Evolutionary conservation across 768 basidiomycete genomes (phyloP).

Genomic region (Boletus pseudo-olivaceus): DNA sequence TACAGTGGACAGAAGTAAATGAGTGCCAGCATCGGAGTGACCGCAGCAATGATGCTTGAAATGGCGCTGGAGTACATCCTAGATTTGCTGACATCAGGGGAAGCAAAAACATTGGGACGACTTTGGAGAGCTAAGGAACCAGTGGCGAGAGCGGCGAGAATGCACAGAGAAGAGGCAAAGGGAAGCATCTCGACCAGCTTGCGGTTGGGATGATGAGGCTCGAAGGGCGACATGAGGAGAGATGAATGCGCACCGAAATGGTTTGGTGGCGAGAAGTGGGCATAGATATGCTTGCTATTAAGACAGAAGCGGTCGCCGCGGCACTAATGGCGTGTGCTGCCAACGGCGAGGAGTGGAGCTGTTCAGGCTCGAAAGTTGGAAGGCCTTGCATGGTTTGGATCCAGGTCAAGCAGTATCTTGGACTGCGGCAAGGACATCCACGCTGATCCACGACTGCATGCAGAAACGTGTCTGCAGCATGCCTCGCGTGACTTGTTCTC

Average conservation of each 20-base stretch:
- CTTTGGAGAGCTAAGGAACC: slow-evolving; percentile 32
- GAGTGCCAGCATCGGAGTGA: slow-evolving; percentile 35
- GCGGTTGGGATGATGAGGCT: slow-evolving; percentile 12
- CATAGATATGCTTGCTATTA: slow-evolving; percentile 28
- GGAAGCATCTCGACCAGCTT: slow-evolving; percentile 38
- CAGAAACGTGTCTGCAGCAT: slow-evolving; percentile 32
- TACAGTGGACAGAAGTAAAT: slow-evolving; percentile 51
- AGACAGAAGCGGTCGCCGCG: slow-evolving; percentile 30
- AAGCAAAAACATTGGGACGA: slow-evolving; percentile 4
- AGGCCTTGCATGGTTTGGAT: slow-evolving; percentile 31
- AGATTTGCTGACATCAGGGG: slow-evolving; percentile 24
- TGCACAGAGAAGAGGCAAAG: slow-evolving; percentile 33
- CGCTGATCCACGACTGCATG: slow-evolving; percentile 20
- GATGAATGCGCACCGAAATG: slow-evolving; percentile 28
- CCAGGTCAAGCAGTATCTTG: slow-evolving; percentile 20
- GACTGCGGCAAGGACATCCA: slow-evolving; percentile 19
- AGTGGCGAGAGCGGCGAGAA: slow-evolving; percentile 33
- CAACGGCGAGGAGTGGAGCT: slow-evolving; percentile 24
- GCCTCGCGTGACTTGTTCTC: slow-evolving; percentile 1
- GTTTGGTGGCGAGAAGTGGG: slow-evolving; percentile 25
- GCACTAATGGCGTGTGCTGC: slow-evolving; percentile 30
- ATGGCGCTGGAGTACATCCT: slow-evolving; percentile 36
- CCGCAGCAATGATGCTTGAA: slow-evolving; percentile 34
- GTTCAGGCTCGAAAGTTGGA: slow-evolving; percentile 28
- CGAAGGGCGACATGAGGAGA: slow-evolving; percentile 12